Percentiles rank a stretch among this genome's conserved stretches.
phyloP scores from a whole-genome alignment of 2,329 filamentous ascomycete genomes.

The Exophiala bonariae region DNA sequence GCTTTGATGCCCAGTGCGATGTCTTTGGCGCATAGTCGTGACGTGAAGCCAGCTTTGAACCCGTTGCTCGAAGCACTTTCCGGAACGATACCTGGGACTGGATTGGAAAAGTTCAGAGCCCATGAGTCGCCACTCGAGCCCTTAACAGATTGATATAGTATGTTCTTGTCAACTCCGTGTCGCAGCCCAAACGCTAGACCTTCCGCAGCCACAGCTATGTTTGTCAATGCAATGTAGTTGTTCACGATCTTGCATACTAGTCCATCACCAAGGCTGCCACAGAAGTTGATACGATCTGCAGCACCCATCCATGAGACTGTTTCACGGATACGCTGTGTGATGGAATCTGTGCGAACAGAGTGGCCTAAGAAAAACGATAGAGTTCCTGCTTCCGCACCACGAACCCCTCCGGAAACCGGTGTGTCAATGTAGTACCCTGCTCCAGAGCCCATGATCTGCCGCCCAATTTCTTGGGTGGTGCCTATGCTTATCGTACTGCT shows the following conservation, averaged over 20 bases:
- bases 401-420: slow-evolving; percentile 3
- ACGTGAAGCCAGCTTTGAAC: slow-evolving; percentile 2
- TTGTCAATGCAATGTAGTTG: slow-evolving; percentile 14
- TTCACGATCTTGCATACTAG: slow-evolving; percentile 13
- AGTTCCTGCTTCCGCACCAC: background rate
- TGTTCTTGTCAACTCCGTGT: slow-evolving; percentile 7
- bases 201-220: slow-evolving; percentile 4
- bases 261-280: slow-evolving; percentile 4
- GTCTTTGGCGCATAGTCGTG: slow-evolving; percentile 7
- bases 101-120: slow-evolving; percentile 1
- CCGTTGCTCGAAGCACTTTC: slow-evolving; percentile 2
- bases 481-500: slow-evolving; percentile 7
- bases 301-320: slow-evolving; percentile 7
- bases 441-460: background rate
- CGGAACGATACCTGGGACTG: slow-evolving; percentile 6
- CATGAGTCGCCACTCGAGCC: slow-evolving; percentile 14
- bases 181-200: slow-evolving; percentile 12
- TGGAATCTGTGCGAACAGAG: background rate
- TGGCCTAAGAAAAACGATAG: background rate
- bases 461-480: slow-evolving; percentile 2
- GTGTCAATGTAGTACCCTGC: slow-evolving; percentile 3
- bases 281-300: slow-evolving; percentile 3
- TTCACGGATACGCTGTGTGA: background rate
- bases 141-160: slow-evolving; percentile 8
- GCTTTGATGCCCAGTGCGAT: slow-evolving; percentile 5